Base-by-base conservation (phyloP, 495 filamentous ascomycete species). In the Penicillium canariense region DNA sequence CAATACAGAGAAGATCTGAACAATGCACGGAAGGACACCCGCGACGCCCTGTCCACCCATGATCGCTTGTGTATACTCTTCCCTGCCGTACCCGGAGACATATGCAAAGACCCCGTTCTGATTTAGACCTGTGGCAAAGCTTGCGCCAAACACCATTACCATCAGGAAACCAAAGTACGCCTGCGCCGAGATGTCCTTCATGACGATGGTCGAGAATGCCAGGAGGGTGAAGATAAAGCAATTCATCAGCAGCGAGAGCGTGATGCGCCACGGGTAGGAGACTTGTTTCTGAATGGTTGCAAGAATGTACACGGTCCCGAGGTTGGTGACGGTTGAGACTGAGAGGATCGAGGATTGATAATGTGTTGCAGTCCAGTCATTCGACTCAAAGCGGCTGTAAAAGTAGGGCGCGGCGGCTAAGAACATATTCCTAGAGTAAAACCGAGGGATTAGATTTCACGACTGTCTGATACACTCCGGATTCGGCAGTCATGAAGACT, bases 101-200 rank as follows among this genome's bases (percentile, higher is more conserved):
- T 91, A 97, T 6, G 95, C 88, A 68, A 97, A 97, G 30, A 92
- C 83, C 43, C 95, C 94, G 68, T 97, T 97, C 73, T 97, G 94
- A 65, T 87, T 89, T 50, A 97, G 76, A 0, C 88, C 95, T 0
- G 91, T 84, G 0, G 89, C 91, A 58, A 87, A 74, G 59, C 90
- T 89, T 1, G 90, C 80, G 5, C 77, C 68, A 48, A 86, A 85
- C n/a, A 96, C 92, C 81, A 91, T 91, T 39, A 83, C 52, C 77
- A 98, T 84, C 50, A 96, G 61, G 56, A 97, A 94, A 9, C 61
- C 80, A 54, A 97, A 86, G 68, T 98, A 97, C 18, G 69, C 70
- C 2, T 67, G 66, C 0, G 87, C 74, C 0, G 85, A 81, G 3
- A 82, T 77, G 52, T 77, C 69, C 52, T 81, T 77, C 65, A 89